phyloP scores from a whole-genome alignment of 345 rosid genomes.

The Laguncularia racemosa region DNA sequence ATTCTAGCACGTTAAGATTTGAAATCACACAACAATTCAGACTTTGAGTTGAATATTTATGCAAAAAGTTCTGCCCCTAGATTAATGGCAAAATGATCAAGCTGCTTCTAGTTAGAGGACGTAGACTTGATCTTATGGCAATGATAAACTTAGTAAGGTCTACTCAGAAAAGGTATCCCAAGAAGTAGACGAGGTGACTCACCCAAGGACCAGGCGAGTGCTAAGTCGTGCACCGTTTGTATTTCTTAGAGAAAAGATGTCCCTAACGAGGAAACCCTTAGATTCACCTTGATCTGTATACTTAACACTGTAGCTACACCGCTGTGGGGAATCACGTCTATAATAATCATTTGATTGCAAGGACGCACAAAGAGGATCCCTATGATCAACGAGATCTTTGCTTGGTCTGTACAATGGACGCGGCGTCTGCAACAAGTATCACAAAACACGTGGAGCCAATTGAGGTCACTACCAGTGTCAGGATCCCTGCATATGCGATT shows the following conservation, averaged over 20 bases:
- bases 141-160: background rate
- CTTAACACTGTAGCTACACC: slow-evolving; percentile 85
- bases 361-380: slow-evolving; percentile 74
- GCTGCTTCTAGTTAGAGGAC: too few species aligned
- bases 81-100: too few species aligned
- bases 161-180: background rate
- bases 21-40: too few species aligned
- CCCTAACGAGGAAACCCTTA: slow-evolving; percentile 79
- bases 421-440: slow-evolving; percentile 53
- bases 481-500: too few species aligned
- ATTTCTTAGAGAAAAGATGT: slow-evolving; percentile 54
- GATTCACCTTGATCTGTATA: slow-evolving; percentile 95
- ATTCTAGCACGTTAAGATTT: too few species aligned
- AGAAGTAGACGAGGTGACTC: slow-evolving; percentile 8
- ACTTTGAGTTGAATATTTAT: too few species aligned
- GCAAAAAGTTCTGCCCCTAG: too few species aligned
- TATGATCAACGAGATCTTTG: slow-evolving; percentile 52
- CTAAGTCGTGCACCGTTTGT: slow-evolving; percentile 42
- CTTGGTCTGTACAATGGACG: slow-evolving; percentile 78
- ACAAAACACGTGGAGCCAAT: too few species aligned
- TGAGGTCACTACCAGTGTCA: too few species aligned
- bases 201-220: slow-evolving; percentile 82
- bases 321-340: slow-evolving; percentile 47
- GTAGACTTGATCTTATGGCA: too few species aligned
- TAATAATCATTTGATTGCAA: slow-evolving; percentile 45